Base-by-base conservation (phyloP, 2,329 filamentous ascomycete genomes). In the Xylaria sp. region DNA sequence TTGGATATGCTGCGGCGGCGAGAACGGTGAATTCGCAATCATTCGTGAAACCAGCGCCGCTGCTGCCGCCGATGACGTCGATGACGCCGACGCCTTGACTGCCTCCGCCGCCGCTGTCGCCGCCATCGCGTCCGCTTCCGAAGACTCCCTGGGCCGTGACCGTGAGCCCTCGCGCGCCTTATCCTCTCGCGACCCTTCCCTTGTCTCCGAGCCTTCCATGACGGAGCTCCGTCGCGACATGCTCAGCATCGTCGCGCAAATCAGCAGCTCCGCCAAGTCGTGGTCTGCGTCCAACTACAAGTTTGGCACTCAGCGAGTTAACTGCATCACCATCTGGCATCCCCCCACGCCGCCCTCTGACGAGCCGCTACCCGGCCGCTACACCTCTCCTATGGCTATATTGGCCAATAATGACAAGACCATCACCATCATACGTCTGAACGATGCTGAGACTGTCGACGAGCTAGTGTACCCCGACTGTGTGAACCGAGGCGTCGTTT, bases 401-500 rank as follows among this genome's bases (percentile, higher is more conserved):
- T 83, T 98, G 76, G 89, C 92, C 55, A 98, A 98, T 82, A 99
- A 99, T 78, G 96, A 98, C 82, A 91, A 90, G 78, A 94, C 92
- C 1, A 92, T 98, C 66, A 91, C 91, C 34, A 83, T 98, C n/a
- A 93, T 97, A 77, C 92, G 91, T 58, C 84, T 98, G 23, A 84
- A 88, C 34, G 88, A 91, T 62, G 79, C 80, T 15, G 85, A 92
- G 69, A 85, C 91, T 44, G 82, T 97, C 25, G 89, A 92, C 64
- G 86, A 90, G 52, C 83, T 98, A 63, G 86, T 88, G 3, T 91
- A 97, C 72, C 91, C 92, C 5, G 92, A 95, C 77, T 92, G 90
- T 72, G 95, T 98, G 83, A 99, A 99, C 76, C 94, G 97, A 77
- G 93, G 94, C 41, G 89, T 94, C n/a, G 91, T 99, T 62, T 98